phyloP scores from a whole-genome alignment of 177 flowering plant species.

The Vitis hybrid region DNA sequence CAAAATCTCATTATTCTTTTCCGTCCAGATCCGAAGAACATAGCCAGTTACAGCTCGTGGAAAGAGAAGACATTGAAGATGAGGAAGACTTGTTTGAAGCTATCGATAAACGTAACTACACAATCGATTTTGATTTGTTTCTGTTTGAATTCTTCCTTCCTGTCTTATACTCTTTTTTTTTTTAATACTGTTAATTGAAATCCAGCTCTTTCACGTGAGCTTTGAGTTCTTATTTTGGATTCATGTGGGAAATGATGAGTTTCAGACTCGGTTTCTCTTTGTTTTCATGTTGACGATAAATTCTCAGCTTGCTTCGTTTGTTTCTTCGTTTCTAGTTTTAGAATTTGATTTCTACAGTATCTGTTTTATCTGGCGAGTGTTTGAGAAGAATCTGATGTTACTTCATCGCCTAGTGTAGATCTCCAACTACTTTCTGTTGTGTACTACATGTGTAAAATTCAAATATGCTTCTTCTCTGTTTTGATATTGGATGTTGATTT shows the following conservation, averaged over 20 bases:
- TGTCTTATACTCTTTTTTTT: not conserved
- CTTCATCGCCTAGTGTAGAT: not conserved
- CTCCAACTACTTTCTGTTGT: not conserved
- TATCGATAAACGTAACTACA: slow-evolving; percentile 68
- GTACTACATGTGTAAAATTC: not conserved
- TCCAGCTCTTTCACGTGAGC: not conserved
- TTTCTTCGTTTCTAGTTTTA: not conserved
- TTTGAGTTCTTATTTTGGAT: not conserved
- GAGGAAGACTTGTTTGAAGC: slow-evolving; percentile 92
- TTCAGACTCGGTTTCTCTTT: slow-evolving; percentile 1
- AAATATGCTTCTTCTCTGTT: not conserved
- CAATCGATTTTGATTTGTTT: not conserved
- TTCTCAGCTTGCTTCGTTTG: not conserved
- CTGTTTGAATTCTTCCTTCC: not conserved
- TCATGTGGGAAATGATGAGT: not conserved
- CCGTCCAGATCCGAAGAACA: slow-evolving; percentile 55
- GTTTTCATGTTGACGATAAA: not conserved
- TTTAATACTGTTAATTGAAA: not conserved
- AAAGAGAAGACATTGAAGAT: slow-evolving; percentile 75
- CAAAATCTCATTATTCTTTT: not conserved
- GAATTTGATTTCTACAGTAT: not conserved
- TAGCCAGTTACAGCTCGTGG: slow-evolving; percentile 69
- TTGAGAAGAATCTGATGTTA: not conserved
- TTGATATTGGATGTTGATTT: not conserved
- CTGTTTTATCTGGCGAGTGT: no score